Percentiles rank a stretch among this genome's conserved stretches.
Evolutionary conservation across 2,329 filamentous ascomycete genomes (phyloP).

Genomic region (Nigrospora osmanthi): DNA sequence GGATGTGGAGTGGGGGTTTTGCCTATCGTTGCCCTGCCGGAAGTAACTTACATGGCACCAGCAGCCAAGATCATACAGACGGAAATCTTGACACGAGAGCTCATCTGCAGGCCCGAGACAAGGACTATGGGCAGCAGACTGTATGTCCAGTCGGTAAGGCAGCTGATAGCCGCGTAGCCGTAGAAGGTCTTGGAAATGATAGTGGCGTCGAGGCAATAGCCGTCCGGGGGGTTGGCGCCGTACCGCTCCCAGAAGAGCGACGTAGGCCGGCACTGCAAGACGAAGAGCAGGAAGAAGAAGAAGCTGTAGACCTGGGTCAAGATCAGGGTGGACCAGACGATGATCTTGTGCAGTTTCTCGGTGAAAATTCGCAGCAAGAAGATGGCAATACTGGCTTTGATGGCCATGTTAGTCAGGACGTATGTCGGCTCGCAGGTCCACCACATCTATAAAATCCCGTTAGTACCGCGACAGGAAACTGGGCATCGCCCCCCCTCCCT

Average conservation of each 20-base stretch:
- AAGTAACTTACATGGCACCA: slow-evolving; percentile 25
- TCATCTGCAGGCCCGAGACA: slow-evolving; percentile 32
- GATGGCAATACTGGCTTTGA: slow-evolving; percentile 30
- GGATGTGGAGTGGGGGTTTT: too few species aligned
- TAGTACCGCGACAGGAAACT: too few species aligned
- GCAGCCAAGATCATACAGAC: slow-evolving; percentile 22
- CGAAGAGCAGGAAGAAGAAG: slow-evolving; percentile 29
- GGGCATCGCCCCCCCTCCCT: too few species aligned
- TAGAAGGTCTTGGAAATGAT: slow-evolving; percentile 23
- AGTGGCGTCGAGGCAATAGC: slow-evolving; percentile 21
- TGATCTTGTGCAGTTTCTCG: slow-evolving; percentile 16
- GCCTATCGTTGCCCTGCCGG: too few species aligned
- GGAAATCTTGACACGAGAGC: slow-evolving; percentile 25
- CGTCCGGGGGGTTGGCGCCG: slow-evolving; percentile 13
- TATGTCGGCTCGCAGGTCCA: slow-evolving; percentile 35
- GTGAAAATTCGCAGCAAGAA: slow-evolving; percentile 29
- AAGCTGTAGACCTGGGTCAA: slow-evolving; percentile 24
- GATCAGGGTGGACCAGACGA: slow-evolving; percentile 20
- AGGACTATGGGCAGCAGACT: slow-evolving; percentile 29
- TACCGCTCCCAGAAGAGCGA: slow-evolving; percentile 29
- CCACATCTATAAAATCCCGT: slow-evolving; percentile 14
- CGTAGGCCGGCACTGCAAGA: slow-evolving; percentile 30
- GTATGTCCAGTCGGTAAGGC: slow-evolving; percentile 29
- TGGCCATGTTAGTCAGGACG: slow-evolving; percentile 24
- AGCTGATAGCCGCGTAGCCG: slow-evolving; percentile 28